Conservation (phyloP, 2,329 filamentous ascomycete genomes). For the Gaeumannomyces sp. region DNA sequence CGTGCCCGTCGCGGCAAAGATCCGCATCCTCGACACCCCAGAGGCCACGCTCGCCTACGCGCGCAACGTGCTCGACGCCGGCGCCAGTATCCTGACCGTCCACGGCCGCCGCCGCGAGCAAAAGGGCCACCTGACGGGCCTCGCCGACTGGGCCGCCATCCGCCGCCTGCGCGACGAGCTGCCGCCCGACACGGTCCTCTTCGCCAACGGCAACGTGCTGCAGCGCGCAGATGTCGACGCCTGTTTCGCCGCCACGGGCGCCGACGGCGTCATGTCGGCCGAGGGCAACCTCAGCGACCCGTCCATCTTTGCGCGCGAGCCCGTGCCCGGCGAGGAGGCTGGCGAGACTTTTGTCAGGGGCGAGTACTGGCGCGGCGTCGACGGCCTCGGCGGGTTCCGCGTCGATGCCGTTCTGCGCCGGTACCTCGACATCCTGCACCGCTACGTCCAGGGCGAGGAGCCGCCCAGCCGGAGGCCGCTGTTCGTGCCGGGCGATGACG, state of each 20-base stretch:
- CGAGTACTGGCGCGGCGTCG: constrained; percentile 79
- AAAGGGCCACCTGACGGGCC: constrained; percentile 89
- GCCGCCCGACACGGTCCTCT: constrained; percentile 82
- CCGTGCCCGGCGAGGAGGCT: constrained; percentile 45
- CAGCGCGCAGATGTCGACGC: constrained; percentile 69
- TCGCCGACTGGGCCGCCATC: constrained; percentile 89
- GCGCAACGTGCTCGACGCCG: constrained; percentile 75
- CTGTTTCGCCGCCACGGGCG: constrained; percentile 78
- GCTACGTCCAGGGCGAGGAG: constrained; percentile 60
- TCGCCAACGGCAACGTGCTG: constrained; percentile 93
- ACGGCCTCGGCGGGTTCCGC: constrained; percentile 73
- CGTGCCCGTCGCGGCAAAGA: constrained; percentile 90
- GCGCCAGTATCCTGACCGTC: constrained; percentile 88
- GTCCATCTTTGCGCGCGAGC: constrained; percentile 69
- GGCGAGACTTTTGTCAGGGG: constrained; percentile 51
- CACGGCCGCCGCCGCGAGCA: constrained; percentile 86
- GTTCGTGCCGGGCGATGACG: constrained; percentile 59
- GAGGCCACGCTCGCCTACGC: constrained; percentile 88
- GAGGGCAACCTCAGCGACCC: constrained; percentile 94
- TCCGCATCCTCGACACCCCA: constrained; percentile 78
- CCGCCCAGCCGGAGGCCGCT: constrained; percentile 65
- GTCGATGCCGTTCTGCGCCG: constrained; percentile 82
- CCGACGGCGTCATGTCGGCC: constrained; percentile 90
- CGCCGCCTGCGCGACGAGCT: constrained; percentile 76
- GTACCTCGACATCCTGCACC: constrained; percentile 86